These are phyloP conservation scores for Blastobotrys peoriensis DNA, from an alignment of 805 yeast species.

Conservation along the genomic window DNA sequence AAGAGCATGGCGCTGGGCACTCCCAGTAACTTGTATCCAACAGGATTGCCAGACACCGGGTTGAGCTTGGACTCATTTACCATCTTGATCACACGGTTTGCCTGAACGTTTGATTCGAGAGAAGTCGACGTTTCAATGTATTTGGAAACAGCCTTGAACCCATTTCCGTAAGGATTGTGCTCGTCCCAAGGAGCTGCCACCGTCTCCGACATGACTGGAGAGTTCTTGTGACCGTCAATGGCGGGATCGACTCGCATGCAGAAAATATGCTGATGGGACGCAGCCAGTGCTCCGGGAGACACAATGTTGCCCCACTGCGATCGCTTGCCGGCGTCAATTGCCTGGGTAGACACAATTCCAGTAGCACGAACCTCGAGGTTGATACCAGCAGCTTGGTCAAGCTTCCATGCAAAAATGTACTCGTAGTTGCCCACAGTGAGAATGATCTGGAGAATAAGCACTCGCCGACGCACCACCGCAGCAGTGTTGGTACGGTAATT, in stretches of 20 bases:
- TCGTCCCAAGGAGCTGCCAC: constrained; percentile 51
- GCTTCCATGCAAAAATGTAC: constrained; percentile 63
- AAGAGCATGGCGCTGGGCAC: constrained; percentile 75
- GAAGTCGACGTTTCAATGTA: constrained; percentile 64
- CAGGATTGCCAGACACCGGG: constrained; percentile 65
- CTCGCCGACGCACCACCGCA: constrained; percentile 68
- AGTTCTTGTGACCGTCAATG: constrained; percentile 71
- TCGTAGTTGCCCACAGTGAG: constrained; percentile 85
- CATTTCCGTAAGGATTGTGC: constrained; percentile 62
- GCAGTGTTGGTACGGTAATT: constrained; percentile 68
- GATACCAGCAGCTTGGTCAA: constrained; percentile 73
- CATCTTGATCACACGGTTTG: constrained; percentile 68
- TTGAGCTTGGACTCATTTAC: constrained; percentile 68
- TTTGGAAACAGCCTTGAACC: constrained; percentile 58
- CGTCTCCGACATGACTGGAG: constrained; percentile 67
- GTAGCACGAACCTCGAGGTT: constrained; percentile 79
- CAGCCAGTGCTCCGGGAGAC: constrained; percentile 77
- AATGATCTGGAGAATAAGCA: constrained; percentile 72
- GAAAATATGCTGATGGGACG: constrained; percentile 77
- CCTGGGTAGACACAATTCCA: constrained; percentile 81
- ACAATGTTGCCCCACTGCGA: constrained; percentile 69
- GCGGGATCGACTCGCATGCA: constrained; percentile 79
- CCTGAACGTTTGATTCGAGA: constrained; percentile 69
- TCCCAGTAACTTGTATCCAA: constrained; percentile 69
- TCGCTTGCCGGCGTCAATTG: constrained; percentile 59